Conservation (phyloP, 2,329 filamentous ascomycete genomes). For the Ophiostoma sp. region DNA sequence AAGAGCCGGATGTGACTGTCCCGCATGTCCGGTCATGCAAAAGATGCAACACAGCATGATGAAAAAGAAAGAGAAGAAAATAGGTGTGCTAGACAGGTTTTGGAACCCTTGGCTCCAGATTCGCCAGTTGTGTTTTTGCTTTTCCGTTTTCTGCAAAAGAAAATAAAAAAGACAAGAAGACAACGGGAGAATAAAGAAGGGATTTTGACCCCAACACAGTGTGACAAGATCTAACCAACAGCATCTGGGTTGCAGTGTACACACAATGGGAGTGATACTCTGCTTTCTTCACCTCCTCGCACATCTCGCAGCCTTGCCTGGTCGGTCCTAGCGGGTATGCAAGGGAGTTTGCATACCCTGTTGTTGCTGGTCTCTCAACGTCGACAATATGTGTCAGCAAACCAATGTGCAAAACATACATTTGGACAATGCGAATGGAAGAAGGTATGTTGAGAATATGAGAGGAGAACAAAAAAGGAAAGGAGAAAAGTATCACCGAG, state of each 20-base stretch:
- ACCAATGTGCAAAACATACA: neutral
- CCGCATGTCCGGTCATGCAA: neutral
- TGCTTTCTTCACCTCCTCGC: neutral
- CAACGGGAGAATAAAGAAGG: neutral
- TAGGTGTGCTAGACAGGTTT: neutral
- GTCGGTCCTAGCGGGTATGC: conserved; percentile 16
- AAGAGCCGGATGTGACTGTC: neutral
- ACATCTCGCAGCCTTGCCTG: conserved; percentile 17
- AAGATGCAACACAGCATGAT: neutral
- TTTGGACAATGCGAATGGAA: neutral
- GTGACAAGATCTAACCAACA: neutral
- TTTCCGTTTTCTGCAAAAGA: neutral
- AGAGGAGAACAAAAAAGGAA: neutral
- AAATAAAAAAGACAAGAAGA: no score
- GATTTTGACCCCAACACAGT: neutral
- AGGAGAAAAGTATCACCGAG: neutral
- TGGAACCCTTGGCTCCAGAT: neutral
- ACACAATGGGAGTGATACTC: neutral
- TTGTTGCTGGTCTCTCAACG: neutral
- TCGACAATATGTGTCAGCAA: neutral
- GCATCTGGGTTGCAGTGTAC: no score
- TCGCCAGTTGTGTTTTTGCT: neutral
- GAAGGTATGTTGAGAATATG: neutral
- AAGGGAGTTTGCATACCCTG: conserved; percentile 4
- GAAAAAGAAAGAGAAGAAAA: neutral